These are phyloP conservation scores for Neocatenulostroma microsporum DNA, from an alignment of 2,329 filamentous ascomycete genomes.

Conservation along the genomic window DNA sequence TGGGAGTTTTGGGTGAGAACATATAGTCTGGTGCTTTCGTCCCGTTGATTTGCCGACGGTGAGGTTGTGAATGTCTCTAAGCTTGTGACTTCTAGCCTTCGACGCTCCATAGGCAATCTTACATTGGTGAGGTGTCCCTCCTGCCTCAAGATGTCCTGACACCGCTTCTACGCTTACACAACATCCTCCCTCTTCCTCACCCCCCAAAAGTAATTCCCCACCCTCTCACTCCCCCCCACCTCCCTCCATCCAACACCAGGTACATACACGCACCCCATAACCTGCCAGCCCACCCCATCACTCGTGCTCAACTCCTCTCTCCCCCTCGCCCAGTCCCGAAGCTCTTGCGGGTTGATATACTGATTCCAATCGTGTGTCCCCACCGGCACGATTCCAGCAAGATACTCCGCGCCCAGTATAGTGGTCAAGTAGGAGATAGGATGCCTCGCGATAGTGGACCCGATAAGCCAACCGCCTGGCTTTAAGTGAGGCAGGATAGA, in stretches of 20 bases:
- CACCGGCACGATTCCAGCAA: constrained; percentile 76
- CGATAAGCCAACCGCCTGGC: constrained; percentile 86
- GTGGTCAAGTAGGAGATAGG: constrained; percentile 87
- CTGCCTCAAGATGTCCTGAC: too few relatives aligned
- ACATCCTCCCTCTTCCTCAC: constrained; percentile 49
- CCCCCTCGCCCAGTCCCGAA: constrained; percentile 45
- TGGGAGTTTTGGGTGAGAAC: not conserved
- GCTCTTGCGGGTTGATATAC: constrained; percentile 82
- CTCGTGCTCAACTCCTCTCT: constrained; percentile 47
- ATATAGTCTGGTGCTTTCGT: not conserved
- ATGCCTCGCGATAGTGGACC: constrained; percentile 86
- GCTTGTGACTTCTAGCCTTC: not conserved
- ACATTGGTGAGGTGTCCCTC: not conserved
- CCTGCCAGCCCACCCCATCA: constrained; percentile 58
- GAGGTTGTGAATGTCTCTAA: too few relatives aligned
- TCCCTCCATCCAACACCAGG: constrained; percentile 86
- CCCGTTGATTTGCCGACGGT: not conserved
- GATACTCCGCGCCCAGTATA: constrained; percentile 81
- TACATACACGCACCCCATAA: constrained; percentile 81
- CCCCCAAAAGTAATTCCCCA: constrained; percentile 95
- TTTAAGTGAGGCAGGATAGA: constrained; percentile 66
- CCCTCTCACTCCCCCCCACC: constrained; percentile 69
- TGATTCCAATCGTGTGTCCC: constrained; percentile 96
- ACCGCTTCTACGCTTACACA: not conserved
- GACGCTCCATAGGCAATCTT: not conserved